Percentiles rank a stretch among this genome's conserved stretches.
Evolutionary conservation across 208 protist genomes (phyloP).

Genomic region (Crithidia fasciculata): DNA sequence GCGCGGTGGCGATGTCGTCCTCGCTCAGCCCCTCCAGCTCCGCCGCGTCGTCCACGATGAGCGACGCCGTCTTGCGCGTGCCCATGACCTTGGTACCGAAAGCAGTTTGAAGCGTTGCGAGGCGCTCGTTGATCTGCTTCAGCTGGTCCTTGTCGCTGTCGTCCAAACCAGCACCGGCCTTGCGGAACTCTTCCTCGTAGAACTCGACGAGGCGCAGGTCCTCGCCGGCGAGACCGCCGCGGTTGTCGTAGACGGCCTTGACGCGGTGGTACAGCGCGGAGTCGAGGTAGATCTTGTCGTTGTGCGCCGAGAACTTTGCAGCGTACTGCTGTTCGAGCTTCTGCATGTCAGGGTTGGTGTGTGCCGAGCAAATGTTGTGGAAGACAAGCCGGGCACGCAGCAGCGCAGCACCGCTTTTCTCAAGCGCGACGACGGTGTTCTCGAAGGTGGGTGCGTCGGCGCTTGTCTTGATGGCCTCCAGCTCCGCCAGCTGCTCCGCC

Average conservation of each 20-base stretch:
- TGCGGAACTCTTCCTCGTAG: slow-evolving; percentile 42
- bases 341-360: slow-evolving; percentile 54
- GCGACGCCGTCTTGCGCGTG: slow-evolving; percentile 30
- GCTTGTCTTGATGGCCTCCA: slow-evolving; percentile 31
- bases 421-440: slow-evolving; percentile 60
- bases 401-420: slow-evolving; percentile 41
- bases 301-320: slow-evolving; percentile 39
- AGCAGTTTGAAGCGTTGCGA: slow-evolving; percentile 39
- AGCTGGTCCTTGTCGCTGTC: slow-evolving; percentile 44
- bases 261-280: slow-evolving; percentile 46
- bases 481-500: slow-evolving; percentile 49
- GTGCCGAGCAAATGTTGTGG: slow-evolving; percentile 43
- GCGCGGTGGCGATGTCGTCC: slow-evolving; percentile 36
- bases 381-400: slow-evolving; percentile 32
- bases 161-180: slow-evolving; percentile 43
- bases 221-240: slow-evolving; percentile 40
- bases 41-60: slow-evolving; percentile 41
- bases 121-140: slow-evolving; percentile 47
- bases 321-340: slow-evolving; percentile 50
- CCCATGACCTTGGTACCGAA: slow-evolving; percentile 50
- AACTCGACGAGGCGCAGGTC: slow-evolving; percentile 47
- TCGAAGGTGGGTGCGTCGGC: slow-evolving; percentile 42
- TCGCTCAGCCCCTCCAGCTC: slow-evolving; percentile 50
- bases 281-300: slow-evolving; percentile 57
- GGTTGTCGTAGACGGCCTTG: slow-evolving; percentile 49